A percentile compares a stretch with the other conserved stretches of the same genome.
phyloP scores from a whole-genome alignment of 345 rosid genomes.

The Ailanthus altissimus region DNA sequence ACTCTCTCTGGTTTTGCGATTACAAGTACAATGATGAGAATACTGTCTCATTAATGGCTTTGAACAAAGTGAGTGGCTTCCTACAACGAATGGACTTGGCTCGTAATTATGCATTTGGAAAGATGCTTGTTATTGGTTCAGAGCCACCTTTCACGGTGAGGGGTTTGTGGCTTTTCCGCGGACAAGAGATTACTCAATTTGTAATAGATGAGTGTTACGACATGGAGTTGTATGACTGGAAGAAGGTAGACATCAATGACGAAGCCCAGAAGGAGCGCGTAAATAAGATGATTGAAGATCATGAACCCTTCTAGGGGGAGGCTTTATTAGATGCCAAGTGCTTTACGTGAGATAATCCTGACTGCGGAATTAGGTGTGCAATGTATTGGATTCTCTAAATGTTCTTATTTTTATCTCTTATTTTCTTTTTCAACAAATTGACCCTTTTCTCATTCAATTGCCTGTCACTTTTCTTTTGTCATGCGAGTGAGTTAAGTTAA shows the following conservation, averaged over 20 bases:
- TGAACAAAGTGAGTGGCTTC: conserved; percentile 95
- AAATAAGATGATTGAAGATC: conserved; percentile 92
- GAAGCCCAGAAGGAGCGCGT: conserved; percentile 92
- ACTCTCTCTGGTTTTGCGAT: conserved; percentile 85
- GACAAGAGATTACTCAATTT: conserved; percentile 79
- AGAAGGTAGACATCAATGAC: conserved; percentile 72
- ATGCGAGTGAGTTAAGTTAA: too few species aligned
- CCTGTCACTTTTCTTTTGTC: neutral
- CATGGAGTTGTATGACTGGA: conserved; percentile 98
- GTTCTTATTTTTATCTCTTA: neutral
- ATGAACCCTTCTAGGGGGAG: conserved; percentile 93
- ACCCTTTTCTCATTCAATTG: neutral
- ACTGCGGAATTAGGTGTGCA: neutral
- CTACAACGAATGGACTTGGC: conserved; percentile 95
- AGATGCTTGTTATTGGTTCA: conserved; percentile 83
- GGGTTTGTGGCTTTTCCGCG: conserved; percentile 97
- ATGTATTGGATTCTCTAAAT: neutral
- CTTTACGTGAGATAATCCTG: conserved; percentile 59
- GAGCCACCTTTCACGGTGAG: conserved; percentile 84
- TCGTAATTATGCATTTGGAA: conserved; percentile 89
- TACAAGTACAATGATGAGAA: conserved; percentile 98
- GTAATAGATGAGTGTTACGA: conserved; percentile 87
- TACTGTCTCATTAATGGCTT: conserved; percentile 76
- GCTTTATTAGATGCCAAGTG: conserved; percentile 94
- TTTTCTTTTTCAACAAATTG: neutral